These are phyloP conservation scores for Alternaria conjuncta DNA, from an alignment of 2,329 filamentous ascomycete genomes.

Conservation along the genomic window DNA sequence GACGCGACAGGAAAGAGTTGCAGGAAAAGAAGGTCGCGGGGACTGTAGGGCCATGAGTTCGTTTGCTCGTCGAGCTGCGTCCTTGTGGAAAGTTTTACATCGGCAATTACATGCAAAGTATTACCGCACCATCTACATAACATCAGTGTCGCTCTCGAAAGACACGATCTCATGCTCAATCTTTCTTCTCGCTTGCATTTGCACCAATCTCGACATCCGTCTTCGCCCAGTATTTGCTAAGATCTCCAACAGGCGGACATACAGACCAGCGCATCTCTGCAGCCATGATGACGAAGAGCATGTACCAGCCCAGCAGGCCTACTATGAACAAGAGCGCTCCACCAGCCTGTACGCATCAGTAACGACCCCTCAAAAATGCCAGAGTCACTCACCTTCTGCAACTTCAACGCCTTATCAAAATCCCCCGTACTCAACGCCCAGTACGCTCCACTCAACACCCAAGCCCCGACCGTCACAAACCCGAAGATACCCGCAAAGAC, in stretches of 20 bases:
- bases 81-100: neutral
- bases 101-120: neutral
- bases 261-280: conserved; percentile 60
- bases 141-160: neutral
- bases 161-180: conserved; percentile 12
- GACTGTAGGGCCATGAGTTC: neutral
- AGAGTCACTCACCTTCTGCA: conserved; percentile 54
- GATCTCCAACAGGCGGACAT: conserved; percentile 58
- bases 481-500: conserved; percentile 60
- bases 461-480: conserved; percentile 54
- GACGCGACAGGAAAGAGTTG: conserved; percentile 29
- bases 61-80: neutral
- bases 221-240: conserved; percentile 57
- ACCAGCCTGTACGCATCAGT: conserved; percentile 35
- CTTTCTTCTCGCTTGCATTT: conserved; percentile 36
- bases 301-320: conserved; percentile 59
- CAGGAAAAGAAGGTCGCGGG: conserved; percentile 26
- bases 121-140: neutral
- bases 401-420: conserved; percentile 48
- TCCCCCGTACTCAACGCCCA: conserved; percentile 56
- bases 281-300: conserved; percentile 61
- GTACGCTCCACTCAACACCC: conserved; percentile 58
- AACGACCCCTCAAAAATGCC: neutral
- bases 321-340: conserved; percentile 54
- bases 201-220: conserved; percentile 36